Evolutionary conservation across 257 asterid species (phyloP).

Genomic region (Anisodus acutangulus): DNA sequence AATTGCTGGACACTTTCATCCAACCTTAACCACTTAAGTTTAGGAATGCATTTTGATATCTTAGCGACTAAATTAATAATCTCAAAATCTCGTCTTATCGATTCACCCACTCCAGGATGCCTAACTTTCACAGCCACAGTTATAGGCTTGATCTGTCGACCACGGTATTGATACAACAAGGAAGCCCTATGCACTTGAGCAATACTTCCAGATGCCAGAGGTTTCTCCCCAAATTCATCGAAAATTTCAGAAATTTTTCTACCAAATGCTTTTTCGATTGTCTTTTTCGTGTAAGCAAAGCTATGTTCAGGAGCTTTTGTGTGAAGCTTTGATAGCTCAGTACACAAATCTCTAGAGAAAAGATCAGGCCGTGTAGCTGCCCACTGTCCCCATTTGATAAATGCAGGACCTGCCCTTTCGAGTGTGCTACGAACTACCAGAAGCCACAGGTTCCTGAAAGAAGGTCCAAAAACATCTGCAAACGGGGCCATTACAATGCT

Average conservation of each 20-base stretch:
- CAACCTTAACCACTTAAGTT: constrained; percentile 30
- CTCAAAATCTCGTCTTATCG: constrained; percentile 26
- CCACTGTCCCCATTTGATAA: constrained; percentile 29
- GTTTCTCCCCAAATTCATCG: constrained; percentile 20
- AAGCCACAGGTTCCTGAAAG: constrained; percentile 27
- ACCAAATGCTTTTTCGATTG: constrained; percentile 27
- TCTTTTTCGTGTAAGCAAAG: constrained; percentile 29
- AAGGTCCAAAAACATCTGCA: constrained; percentile 30
- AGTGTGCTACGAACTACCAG: constrained; percentile 15
- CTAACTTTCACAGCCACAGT: constrained; percentile 28
- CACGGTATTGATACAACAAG: constrained; percentile 20
- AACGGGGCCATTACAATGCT: constrained; percentile 25
- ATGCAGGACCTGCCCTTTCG: constrained; percentile 26
- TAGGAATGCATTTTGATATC: constrained; percentile 31
- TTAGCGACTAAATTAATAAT: constrained; percentile 6
- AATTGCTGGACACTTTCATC: constrained; percentile 29
- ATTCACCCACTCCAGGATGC: constrained; percentile 34
- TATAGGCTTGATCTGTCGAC: constrained; percentile 12
- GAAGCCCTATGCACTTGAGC: constrained; percentile 30
- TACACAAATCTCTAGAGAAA: constrained; percentile 25
- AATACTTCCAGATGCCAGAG: constrained; percentile 30
- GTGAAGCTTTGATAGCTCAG: constrained; percentile 31
- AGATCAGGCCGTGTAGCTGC: constrained; percentile 32
- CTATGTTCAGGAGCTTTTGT: constrained; percentile 31
- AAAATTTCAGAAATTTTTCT: constrained; percentile 19